A percentile compares a stretch with the other conserved stretches of the same genome.
Conservation (phyloP, 2,329 filamentous ascomycete species). For the Anisogramma anomala region DNA sequence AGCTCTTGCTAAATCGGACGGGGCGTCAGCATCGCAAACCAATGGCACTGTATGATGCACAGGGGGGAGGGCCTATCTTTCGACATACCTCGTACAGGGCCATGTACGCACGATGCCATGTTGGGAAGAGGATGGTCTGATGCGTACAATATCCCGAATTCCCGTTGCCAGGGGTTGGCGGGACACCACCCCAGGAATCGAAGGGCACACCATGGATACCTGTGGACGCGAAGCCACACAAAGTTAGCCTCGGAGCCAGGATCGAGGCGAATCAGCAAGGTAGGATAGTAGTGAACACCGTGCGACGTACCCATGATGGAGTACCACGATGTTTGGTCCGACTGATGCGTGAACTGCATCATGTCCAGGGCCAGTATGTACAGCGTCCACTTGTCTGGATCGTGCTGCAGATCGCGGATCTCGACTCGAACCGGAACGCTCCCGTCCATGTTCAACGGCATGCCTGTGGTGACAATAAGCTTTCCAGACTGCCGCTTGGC, state of each 20-base stretch:
- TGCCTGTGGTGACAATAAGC: conserved; percentile 32
- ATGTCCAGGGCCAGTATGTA: conserved; percentile 64
- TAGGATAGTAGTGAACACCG: background rate
- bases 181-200: conserved; percentile 40
- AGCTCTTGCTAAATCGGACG: conserved; percentile 26
- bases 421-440: conserved; percentile 46
- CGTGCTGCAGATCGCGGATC: conserved; percentile 52
- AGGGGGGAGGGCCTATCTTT: too few species aligned
- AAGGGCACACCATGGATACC: conserved; percentile 72
- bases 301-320: conserved; percentile 55
- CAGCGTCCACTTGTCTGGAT: conserved; percentile 60
- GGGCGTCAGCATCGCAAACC: background rate
- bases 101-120: conserved; percentile 78
- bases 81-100: conserved; percentile 42
- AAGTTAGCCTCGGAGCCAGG: conserved; percentile 7
- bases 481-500: conserved; percentile 27
- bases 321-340: conserved; percentile 59
- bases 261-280: conserved; percentile 1
- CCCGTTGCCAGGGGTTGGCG: conserved; percentile 37
- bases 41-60: background rate
- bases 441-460: conserved; percentile 22
- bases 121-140: conserved; percentile 60
- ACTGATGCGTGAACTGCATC: conserved; percentile 57
- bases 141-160: conserved; percentile 67
- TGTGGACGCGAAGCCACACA: conserved; percentile 21